A percentile compares a stretch with the other conserved stretches of the same genome.
phyloP scores from a whole-genome alignment of 2,329 filamentous ascomycete genomes.

The Calonectria pseudoreteaudii region DNA sequence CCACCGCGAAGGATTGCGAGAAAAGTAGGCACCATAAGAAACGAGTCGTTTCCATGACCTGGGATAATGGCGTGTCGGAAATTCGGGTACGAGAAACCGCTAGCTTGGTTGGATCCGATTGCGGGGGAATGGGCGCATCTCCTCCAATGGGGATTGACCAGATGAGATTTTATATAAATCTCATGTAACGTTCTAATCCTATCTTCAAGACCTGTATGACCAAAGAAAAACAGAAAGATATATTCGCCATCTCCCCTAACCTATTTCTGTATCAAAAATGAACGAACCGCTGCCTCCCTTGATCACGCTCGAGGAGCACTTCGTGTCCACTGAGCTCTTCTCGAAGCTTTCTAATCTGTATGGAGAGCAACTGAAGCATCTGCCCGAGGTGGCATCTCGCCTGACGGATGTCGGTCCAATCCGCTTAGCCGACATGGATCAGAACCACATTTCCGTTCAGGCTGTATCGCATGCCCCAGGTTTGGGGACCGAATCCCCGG shows the following conservation, averaged over 20 bases:
- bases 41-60: neutral
- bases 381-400: conserved; percentile 11
- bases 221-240: too few species aligned
- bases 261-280: neutral
- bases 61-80: neutral
- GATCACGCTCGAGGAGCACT: conserved; percentile 28
- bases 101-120: neutral
- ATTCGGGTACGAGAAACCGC: neutral
- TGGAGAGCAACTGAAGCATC: conserved; percentile 13
- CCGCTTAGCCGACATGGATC: conserved; percentile 21
- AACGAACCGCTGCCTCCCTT: neutral
- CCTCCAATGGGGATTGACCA: neutral
- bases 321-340: conserved; percentile 13
- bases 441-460: conserved; percentile 11
- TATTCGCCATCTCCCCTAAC: neutral
- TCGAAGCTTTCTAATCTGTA: conserved; percentile 12
- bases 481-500: conserved; percentile 3
- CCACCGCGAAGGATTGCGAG: too few species aligned
- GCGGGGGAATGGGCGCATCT: neutral
- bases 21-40: neutral
- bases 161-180: neutral
- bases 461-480: conserved; percentile 24
- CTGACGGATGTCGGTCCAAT: conserved; percentile 12
- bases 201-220: too few species aligned
- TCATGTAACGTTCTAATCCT: too few species aligned